A percentile compares a stretch with the other conserved stretches of the same genome.
Evolutionary conservation across 1,284 basidiomycete species (phyloP).

Genomic region (Irpex sp.): DNA sequence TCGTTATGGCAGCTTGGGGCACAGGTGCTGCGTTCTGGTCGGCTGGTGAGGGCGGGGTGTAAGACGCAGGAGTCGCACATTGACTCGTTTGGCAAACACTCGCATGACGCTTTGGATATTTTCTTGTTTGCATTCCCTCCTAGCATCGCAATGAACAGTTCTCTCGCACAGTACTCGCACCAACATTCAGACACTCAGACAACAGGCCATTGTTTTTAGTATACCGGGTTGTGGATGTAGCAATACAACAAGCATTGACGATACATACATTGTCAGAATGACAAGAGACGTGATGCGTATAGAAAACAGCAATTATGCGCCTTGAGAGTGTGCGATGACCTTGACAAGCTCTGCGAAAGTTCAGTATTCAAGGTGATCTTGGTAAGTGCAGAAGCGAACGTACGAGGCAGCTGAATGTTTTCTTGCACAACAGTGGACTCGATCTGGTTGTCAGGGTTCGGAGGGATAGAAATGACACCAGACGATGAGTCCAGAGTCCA

Average conservation of each 20-base stretch:
- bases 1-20: constrained; percentile 75
- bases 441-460: constrained; percentile 93
- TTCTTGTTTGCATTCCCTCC: too few species aligned
- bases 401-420: constrained; percentile 85
- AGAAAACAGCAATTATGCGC: constrained; percentile 23
- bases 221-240: not conserved
- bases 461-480: constrained; percentile 70
- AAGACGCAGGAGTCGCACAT: not conserved
- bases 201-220: not conserved
- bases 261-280: not conserved
- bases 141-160: not conserved
- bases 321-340: constrained; percentile 69
- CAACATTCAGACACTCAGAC: not conserved
- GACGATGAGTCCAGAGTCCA: constrained; percentile 68
- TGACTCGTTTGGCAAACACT: not conserved
- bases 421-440: constrained; percentile 93
- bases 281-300: not conserved
- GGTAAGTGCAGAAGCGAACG: constrained; percentile 31
- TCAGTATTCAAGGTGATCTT: constrained; percentile 9
- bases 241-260: not conserved
- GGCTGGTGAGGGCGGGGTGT: constrained; percentile 12
- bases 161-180: not conserved
- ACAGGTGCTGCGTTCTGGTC: constrained; percentile 66
- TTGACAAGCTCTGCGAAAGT: constrained; percentile 70
- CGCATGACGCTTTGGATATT: too few species aligned